Percentiles rank a stretch among this genome's conserved stretches.
phyloP scores from a whole-genome alignment of 23 red algal genomes.

The Gracilaria gracilis region DNA sequence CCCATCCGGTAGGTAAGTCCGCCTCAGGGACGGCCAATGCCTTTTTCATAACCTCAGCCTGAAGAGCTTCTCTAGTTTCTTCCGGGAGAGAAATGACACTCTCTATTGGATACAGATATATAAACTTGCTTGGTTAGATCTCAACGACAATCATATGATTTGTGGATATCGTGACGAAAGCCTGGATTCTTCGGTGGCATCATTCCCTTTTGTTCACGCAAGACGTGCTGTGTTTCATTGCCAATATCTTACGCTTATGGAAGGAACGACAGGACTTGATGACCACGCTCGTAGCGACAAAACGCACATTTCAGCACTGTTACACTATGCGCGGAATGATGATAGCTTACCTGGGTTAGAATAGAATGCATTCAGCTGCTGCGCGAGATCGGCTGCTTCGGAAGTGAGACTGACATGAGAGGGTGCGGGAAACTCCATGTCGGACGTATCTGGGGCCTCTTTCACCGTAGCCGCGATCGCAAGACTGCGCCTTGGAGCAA shows the following conservation, averaged over 20 bases:
- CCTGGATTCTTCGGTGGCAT: not conserved
- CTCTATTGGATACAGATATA: conserved; percentile 14
- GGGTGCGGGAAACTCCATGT: conserved; percentile 54
- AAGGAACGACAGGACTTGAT: not conserved
- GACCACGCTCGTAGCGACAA: too few species aligned
- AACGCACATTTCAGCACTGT: not conserved
- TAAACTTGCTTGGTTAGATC: not conserved
- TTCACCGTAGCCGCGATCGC: conserved; percentile 64
- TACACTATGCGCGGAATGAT: not conserved
- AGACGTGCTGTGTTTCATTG: too few species aligned
- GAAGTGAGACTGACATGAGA: conserved; percentile 65
- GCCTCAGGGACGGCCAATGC: conserved; percentile 40
- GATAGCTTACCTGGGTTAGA: conserved; percentile 49
- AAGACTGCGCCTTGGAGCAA: conserved; percentile 43
- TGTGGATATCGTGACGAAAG: not conserved
- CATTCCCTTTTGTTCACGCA: not conserved
- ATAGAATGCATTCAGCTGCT: conserved; percentile 62
- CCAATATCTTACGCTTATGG: not conserved
- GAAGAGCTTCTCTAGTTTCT: conserved; percentile 17
- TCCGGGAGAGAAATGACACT: conserved; percentile 57
- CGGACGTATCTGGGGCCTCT: conserved; percentile 51
- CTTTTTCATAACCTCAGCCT: conserved; percentile 47
- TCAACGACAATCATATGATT: not conserved
- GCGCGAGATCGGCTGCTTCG: conserved; percentile 61
- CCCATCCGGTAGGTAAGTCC: conserved; percentile 28